These are phyloP conservation scores for Euphorbia peplus DNA, from an alignment of 345 rosid genomes.

Conservation along the genomic window DNA sequence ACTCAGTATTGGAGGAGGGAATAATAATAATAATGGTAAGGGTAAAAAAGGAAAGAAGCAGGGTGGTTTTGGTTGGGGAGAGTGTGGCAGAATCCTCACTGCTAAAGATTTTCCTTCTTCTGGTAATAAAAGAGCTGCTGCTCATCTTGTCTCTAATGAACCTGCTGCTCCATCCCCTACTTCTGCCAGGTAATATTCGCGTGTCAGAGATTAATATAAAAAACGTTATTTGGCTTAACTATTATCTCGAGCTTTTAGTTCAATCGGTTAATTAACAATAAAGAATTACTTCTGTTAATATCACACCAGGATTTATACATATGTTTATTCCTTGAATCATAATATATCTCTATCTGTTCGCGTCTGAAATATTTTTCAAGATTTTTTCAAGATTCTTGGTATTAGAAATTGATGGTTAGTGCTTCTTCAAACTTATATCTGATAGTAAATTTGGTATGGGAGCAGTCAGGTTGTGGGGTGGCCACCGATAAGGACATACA, in stretches of 20 bases:
- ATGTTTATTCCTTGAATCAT: too few species aligned
- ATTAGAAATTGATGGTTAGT: background rate
- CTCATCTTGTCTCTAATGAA: slow-evolving; percentile 54
- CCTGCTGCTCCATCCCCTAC: slow-evolving; percentile 65
- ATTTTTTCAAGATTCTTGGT: background rate
- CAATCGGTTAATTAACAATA: too few species aligned
- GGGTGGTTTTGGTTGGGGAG: too few species aligned
- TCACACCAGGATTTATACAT: too few species aligned
- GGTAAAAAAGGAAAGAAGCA: slow-evolving; percentile 29
- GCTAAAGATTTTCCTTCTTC: slow-evolving; percentile 71
- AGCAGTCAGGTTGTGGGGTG: slow-evolving; percentile 40
- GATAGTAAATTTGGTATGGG: slow-evolving; percentile 5
- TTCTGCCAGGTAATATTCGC: slow-evolving; percentile 63
- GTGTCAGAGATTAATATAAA: too few species aligned
- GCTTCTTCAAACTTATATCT: background rate
- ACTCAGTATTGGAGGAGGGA: slow-evolving; percentile 60
- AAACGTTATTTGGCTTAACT: too few species aligned
- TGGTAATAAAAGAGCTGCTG: slow-evolving; percentile 72
- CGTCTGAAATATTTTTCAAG: too few species aligned
- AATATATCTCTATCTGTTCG: too few species aligned
- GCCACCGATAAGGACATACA: slow-evolving; percentile 32
- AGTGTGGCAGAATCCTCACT: slow-evolving; percentile 71
- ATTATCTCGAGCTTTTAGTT: too few species aligned
- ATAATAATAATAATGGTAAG: too few species aligned
- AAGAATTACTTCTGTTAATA: too few species aligned